These are phyloP conservation scores for Saccharomyces pastorianus DNA, from an alignment of 1,139 yeast genomes.

Conservation along the genomic window DNA sequence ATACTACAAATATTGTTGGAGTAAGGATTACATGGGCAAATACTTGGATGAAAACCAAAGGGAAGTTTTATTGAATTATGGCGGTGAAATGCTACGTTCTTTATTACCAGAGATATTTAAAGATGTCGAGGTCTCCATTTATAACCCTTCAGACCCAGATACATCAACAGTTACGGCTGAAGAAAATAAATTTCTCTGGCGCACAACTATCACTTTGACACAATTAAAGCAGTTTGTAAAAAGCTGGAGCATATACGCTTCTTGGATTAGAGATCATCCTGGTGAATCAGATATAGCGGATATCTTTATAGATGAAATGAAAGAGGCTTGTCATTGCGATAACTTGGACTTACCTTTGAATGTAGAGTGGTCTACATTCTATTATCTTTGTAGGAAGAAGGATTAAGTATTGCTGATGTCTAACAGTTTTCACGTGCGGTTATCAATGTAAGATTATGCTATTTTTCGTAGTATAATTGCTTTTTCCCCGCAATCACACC, in stretches of 20 bases:
- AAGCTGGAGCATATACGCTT: conserved; percentile 65
- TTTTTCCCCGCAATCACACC: too few relatives aligned
- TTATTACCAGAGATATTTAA: conserved; percentile 35
- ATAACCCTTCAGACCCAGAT: conserved; percentile 32
- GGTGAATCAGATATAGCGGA: conserved; percentile 35
- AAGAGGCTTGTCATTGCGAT: conserved; percentile 37
- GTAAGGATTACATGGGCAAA: conserved; percentile 47
- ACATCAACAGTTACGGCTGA: conserved; percentile 35
- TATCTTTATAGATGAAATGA: conserved; percentile 39
- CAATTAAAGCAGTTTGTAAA: conserved; percentile 43
- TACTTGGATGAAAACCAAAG: conserved; percentile 70
- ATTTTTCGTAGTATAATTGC: too few relatives aligned
- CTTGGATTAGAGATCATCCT: conserved; percentile 37
- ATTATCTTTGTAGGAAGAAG: conserved; percentile 39
- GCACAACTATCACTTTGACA: conserved; percentile 29
- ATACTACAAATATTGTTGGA: conserved; percentile 31
- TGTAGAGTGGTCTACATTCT: conserved; percentile 55
- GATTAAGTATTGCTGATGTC: neutral
- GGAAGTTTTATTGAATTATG: conserved; percentile 37
- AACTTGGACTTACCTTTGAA: conserved; percentile 37
- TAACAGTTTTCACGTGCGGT: too few relatives aligned
- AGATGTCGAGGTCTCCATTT: conserved; percentile 35
- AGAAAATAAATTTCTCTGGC: conserved; percentile 26
- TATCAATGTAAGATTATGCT: too few relatives aligned
- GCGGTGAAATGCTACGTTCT: conserved; percentile 28